Percentiles rank a stretch among this genome's conserved stretches.
Evolutionary conservation across 352 stramenopile genomes (phyloP).

Genomic region (Phytophthora colocasiae): DNA sequence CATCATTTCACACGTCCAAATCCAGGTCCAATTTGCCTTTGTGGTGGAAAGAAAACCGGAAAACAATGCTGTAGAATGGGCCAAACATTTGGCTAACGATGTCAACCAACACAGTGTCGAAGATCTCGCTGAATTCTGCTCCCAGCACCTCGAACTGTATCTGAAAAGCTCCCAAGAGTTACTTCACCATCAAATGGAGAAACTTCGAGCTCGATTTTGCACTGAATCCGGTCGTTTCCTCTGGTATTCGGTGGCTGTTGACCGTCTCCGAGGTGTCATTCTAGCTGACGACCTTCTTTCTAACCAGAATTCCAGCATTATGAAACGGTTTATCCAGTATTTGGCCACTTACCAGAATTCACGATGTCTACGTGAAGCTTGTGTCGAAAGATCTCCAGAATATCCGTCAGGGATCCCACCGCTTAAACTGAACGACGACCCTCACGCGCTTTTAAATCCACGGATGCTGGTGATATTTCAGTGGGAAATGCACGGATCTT

Average conservation of each 20-base stretch:
- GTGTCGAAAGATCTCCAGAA: conserved; percentile 22
- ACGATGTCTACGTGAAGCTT: conserved; percentile 6
- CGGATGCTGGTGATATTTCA: conserved; percentile 49
- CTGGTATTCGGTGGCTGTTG: conserved; percentile 47
- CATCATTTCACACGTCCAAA: conserved; percentile 37
- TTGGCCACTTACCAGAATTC: conserved; percentile 33
- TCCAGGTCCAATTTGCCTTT: conserved; percentile 56
- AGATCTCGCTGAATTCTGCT: conserved; percentile 17
- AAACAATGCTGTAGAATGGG: conserved; percentile 10
- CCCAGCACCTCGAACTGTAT: conserved; percentile 21
- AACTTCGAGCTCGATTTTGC: conserved; percentile 6
- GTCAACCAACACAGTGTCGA: conserved; percentile 13
- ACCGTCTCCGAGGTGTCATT: conserved; percentile 50
- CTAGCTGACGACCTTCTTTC: conserved; percentile 26
- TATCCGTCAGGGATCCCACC: conserved; percentile 47
- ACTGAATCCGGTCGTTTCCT: conserved; percentile 21
- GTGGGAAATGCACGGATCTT: conserved; percentile 56
- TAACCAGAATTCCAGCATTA: conserved; percentile 15
- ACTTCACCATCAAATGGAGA: conserved; percentile 9
- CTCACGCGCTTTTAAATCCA: conserved; percentile 42
- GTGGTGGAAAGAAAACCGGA: conserved; percentile 38
- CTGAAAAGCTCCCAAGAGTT: conserved; percentile 1
- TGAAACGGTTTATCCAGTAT: conserved; percentile 41
- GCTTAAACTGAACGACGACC: conserved; percentile 49
- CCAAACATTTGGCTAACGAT: conserved; percentile 10